Evolutionary conservation across 345 rosid species (phyloP), one percentile per base, ranked within the genome.

Genomic region (Salix purpurea): DNA sequence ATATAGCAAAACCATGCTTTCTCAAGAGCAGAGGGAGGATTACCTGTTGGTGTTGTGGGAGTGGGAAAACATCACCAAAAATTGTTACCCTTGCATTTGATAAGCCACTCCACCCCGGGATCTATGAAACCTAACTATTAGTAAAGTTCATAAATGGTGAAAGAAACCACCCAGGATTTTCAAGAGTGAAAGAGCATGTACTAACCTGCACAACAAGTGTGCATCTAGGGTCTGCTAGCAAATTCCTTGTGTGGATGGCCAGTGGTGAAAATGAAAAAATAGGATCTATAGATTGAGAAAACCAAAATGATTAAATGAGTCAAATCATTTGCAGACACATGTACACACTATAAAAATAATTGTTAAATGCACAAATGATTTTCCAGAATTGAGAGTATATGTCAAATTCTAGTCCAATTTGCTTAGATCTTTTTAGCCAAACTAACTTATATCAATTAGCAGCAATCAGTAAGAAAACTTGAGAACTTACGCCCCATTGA

Each of bases 21-120:
- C 18, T 18, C 36, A 40, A 24, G 14, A 5, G 44, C 23, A 62
- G 9, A 40, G 39, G 65, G 58, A 58, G 44, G 54, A 58, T 26
- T 4, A 93, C 99, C 95, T 96, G 98, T 74, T 93, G 89, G 65
- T 89, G 71, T 80, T 91, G 95, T 44, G 93, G 92, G 80, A 96
- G 94, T 18, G 98, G 99, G 85, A 87, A 85, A 37, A 93, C 90
- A 82, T 96, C 98, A 0, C 99, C 99, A 80, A 96, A 96, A 18
- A 96, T 87, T 46, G 99, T 92, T 70, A 90, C 99, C 77, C 99
- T 89, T 70, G 99, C 99, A 85, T 94, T 96, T 40, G 98, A 96
- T 85, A 96, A 92, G 89, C 97, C 86, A 82, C 93, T 96, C 99
- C 98, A 93, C 76, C 98, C 97, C 30, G 98, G 99, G 81, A 96